phyloP scores from a whole-genome alignment of 2,329 filamentous ascomycete species.

The Phaeosphaeriaceae sp. region DNA sequence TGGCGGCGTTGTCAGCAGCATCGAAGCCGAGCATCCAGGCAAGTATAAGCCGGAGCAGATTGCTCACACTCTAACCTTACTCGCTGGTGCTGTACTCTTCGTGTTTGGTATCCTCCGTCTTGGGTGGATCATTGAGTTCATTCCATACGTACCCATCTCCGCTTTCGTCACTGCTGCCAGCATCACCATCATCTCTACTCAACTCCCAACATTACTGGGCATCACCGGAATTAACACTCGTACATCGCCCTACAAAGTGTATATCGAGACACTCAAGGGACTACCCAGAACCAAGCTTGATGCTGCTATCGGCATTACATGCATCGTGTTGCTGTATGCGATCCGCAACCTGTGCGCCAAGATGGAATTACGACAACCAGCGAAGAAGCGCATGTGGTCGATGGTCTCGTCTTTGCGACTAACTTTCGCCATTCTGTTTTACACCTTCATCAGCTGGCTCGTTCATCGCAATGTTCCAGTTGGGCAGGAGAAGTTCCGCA shows the following conservation, averaged over 20 bases:
- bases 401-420: constrained; percentile 88
- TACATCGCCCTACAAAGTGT: constrained; percentile 78
- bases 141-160: constrained; percentile 86
- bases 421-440: constrained; percentile 86
- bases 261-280: constrained; percentile 81
- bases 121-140: constrained; percentile 92
- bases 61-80: constrained; percentile 78
- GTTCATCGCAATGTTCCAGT: constrained; percentile 62
- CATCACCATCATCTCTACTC: constrained; percentile 83
- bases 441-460: constrained; percentile 86
- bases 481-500: constrained; percentile 63
- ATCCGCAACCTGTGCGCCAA: constrained; percentile 62
- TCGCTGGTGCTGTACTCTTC: constrained; percentile 78
- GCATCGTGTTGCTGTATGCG: constrained; percentile 76
- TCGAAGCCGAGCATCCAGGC: constrained; percentile 64
- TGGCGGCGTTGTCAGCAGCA: constrained; percentile 76
- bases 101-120: constrained; percentile 79
- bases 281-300: constrained; percentile 74
- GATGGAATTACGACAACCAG: constrained; percentile 71
- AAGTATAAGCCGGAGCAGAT: constrained; percentile 68
- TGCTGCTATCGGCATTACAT: constrained; percentile 86
- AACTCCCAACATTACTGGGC: constrained; percentile 81
- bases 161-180: constrained; percentile 98
- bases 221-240: constrained; percentile 76
- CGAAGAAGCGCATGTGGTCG: constrained; percentile 75